Evolutionary conservation across 2,329 filamentous ascomycete species (phyloP), one percentile per base, ranked within the genome.

Genomic region (Juglanconis juglandina): DNA sequence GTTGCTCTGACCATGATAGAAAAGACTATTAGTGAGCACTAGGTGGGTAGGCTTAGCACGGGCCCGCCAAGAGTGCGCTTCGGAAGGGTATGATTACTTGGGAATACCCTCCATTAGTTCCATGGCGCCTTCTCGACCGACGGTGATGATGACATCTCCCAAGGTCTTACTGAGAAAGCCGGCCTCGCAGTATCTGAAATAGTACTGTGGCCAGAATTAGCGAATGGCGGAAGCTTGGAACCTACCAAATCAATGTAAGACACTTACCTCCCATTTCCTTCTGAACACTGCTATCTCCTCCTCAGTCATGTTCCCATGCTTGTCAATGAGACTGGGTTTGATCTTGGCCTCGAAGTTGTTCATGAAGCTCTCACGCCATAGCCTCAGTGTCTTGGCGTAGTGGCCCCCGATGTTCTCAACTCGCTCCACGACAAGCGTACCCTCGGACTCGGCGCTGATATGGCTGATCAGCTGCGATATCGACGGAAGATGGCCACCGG

Each of bases 391-490:
- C 67, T 87, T 89, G 17, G 85, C 81, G 69, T 92, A 92, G 67
- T 92, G 88, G 0, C 86, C 87, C 1, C 88, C 88, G 53, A 91
- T 91, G 66, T 91, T 91, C 68, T 90, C 83, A 46, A 91, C 76
- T 11, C 74, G 79, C 66, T 91, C 87, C 1, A 91, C 80, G 11
- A 91, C 81, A 6, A 92, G 76, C 0, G 81, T 82, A 0, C 85
- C 84, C 9, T 78, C 72, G 0, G 87, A 88, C 39, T 85, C 85
- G 33, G 77, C 77, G 46, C 79, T 81, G 64, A 92, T 87, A 39
- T 86, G 80, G 53, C 79, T 75, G 32, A 87, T 72, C 17, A 87
- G 73, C 65, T 86, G 81, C 13, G 78, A 82, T 37, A 79, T 78
- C 3, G 81, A 82, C 0, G 85, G 85, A 6, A 92, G 75, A 68